A percentile compares a stretch with the other conserved stretches of the same genome.
Conservation (phyloP, 1,139 yeast species). For the Zhuliangozyma parablackwelliae region DNA sequence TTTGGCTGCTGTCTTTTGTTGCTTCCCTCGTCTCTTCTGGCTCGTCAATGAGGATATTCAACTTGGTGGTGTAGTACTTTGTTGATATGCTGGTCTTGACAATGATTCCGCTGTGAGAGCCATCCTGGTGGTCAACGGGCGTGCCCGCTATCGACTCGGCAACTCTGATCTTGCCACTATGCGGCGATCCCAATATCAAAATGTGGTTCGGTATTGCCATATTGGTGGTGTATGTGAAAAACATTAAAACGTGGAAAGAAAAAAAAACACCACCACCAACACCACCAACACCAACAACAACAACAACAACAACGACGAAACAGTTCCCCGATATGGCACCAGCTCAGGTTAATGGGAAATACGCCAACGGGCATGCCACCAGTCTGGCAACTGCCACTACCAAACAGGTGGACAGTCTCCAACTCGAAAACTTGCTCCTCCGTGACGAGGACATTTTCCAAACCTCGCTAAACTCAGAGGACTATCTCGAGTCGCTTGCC, state of each 20-base stretch:
- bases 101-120: constrained; percentile 37
- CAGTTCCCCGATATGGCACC: constrained; percentile 4
- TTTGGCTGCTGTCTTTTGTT: constrained; percentile 4
- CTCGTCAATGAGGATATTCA: constrained; percentile 38
- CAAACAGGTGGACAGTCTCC: constrained; percentile 23
- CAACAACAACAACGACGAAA: background rate
- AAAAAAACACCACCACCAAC: no score
- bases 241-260: no score
- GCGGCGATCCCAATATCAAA: constrained; percentile 35
- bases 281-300: background rate
- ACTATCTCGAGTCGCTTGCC: constrained; percentile 73
- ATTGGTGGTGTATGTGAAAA: background rate
- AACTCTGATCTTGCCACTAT: constrained; percentile 31
- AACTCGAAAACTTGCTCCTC: constrained; percentile 36
- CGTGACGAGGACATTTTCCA: constrained; percentile 46
- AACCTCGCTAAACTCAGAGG: constrained; percentile 56
- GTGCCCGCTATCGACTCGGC: constrained; percentile 17
- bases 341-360: constrained; percentile 1
- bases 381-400: constrained; percentile 1
- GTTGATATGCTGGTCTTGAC: constrained; percentile 24
- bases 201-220: constrained; percentile 31
- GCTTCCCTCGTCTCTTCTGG: constrained; percentile 22
- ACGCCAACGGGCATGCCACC: background rate
- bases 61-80: constrained; percentile 27
- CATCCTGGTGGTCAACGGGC: constrained; percentile 7